Conservation (phyloP, 2,329 filamentous ascomycete genomes). For the Epichloe sibirici region DNA sequence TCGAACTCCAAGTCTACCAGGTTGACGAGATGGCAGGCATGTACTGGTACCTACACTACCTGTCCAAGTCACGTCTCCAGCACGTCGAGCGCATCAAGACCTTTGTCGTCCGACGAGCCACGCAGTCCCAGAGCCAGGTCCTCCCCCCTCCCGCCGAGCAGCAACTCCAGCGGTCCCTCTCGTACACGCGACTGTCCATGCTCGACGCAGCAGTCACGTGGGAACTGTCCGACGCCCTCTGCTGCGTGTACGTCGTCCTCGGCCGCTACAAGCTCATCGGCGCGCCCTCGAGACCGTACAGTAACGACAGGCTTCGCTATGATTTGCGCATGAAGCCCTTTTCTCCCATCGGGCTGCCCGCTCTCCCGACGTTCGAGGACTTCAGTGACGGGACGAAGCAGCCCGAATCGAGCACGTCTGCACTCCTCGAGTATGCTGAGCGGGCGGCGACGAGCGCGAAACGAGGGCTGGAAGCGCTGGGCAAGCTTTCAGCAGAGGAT, state of each 20-base stretch:
- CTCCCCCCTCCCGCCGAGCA: slow-evolving; percentile 21
- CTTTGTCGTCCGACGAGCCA: slow-evolving; percentile 39
- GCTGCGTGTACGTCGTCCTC: slow-evolving; percentile 54
- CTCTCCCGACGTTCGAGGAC: slow-evolving; percentile 51
- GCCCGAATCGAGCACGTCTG: slow-evolving; percentile 22
- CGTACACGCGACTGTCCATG: slow-evolving; percentile 46
- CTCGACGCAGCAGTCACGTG: slow-evolving; percentile 53
- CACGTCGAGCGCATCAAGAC: slow-evolving; percentile 63
- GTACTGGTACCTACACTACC: slow-evolving; percentile 80
- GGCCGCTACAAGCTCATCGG: slow-evolving; percentile 44
- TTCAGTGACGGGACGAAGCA: slow-evolving; percentile 36
- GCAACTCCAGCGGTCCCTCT: slow-evolving; percentile 35
- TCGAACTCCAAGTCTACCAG: slow-evolving; percentile 85
- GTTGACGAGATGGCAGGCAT: slow-evolving; percentile 73
- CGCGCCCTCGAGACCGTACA: slow-evolving; percentile 47
- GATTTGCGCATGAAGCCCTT: slow-evolving; percentile 84
- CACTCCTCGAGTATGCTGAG: slow-evolving; percentile 34
- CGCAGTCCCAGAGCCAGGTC: slow-evolving; percentile 13
- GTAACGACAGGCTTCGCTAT: slow-evolving; percentile 56
- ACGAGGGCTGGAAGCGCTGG: slow-evolving; percentile 44
- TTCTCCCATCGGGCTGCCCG: slow-evolving; percentile 52
- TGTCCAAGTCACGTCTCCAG: slow-evolving; percentile 54
- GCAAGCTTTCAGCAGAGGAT: slow-evolving; percentile 36
- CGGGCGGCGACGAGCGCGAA: slow-evolving; percentile 34
- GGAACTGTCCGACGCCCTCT: slow-evolving; percentile 42